Base-by-base conservation (phyloP, 169 alveolate genomes). In the Plasmodium inui region DNA sequence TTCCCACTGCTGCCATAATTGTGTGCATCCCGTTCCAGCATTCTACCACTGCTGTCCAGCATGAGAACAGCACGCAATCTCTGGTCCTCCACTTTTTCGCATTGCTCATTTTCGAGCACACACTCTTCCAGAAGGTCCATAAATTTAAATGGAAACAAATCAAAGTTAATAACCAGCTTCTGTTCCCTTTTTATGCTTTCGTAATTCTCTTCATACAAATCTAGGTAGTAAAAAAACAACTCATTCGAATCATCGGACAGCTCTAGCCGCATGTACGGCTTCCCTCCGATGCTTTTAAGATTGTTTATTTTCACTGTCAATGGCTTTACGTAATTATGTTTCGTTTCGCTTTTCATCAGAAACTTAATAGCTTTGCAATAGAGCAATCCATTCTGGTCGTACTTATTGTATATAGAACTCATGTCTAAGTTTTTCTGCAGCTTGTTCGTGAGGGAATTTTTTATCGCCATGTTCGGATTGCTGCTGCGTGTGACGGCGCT, bases 141-240 rank as follows among this genome's bases (percentile, higher is more conserved):
- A 78, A 88, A 88, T 57, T 88, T 88, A 88, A 88, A 88, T 2
- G 94, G 94, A 79, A 88, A 88, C 26, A 88, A 88, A 79, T 88
- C 82, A 79, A 88, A 88, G 72, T 88, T 88, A 22, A 88, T 88
- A 79, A 88, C 94, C 17, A 88, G 32, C 28, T 46, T 88, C 37
- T 88, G 94, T 79, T 88, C 94, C 53, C 70, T 57, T 44, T 88
- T 88, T 88, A 88, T 88, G 5, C 82, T 88, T 80, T 88, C 94
- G 71, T 88, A 88, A 79, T 88, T 88, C 22, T 88, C 94, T 79
- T 88, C 94, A 53, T 57, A 88, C 28, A 88, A 79, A 79, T 88
- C 94, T 61, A 88, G 22, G 46, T 88, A 88, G 61, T 88, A 88
- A 88, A 88, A 88, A 78, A 88, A 88, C 17, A 53, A 61, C 50